Conservation (phyloP, 768 basidiomycete genomes). For the Lactarius quietus region DNA sequence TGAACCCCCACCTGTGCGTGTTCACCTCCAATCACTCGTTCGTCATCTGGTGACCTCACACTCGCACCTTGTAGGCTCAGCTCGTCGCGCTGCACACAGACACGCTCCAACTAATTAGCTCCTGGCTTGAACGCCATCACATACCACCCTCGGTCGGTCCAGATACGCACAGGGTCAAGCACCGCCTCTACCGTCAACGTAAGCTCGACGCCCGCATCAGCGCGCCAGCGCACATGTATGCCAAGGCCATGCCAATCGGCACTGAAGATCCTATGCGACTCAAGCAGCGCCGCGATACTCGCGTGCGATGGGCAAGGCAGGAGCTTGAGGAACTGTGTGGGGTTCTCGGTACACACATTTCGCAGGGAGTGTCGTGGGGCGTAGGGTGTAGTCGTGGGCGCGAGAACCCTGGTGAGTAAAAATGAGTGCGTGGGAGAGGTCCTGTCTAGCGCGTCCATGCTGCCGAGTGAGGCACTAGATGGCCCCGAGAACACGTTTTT, state of each 20-base stretch:
- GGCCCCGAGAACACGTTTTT: constrained; percentile 89
- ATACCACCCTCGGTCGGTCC: too few species aligned
- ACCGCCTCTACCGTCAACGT: constrained; percentile 71
- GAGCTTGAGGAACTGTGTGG: constrained; percentile 93
- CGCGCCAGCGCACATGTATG: constrained; percentile 66
- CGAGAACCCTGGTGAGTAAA: constrained; percentile 51
- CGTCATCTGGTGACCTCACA: too few species aligned
- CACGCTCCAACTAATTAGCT: too few species aligned
- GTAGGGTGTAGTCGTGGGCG: constrained; percentile 47
- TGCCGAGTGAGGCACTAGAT: constrained; percentile 89
- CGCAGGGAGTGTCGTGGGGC: constrained; percentile 74
- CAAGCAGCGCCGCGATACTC: constrained; percentile 77
- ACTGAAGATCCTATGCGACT: constrained; percentile 83
- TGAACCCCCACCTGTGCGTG: too few species aligned
- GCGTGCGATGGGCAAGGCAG: constrained; percentile 88
- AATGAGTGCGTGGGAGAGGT: constrained; percentile 64
- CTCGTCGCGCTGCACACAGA: too few species aligned
- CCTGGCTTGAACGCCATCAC: too few species aligned
- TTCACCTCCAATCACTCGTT: too few species aligned
- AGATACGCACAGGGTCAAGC: constrained; percentile 65
- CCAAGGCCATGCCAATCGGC: constrained; percentile 91
- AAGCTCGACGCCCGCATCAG: constrained; percentile 53
- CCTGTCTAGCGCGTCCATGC: constrained; percentile 70
- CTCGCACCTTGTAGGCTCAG: too few species aligned
- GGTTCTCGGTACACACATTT: constrained; percentile 94